phyloP scores from a whole-genome alignment of 2,329 filamentous ascomycete genomes.

The Colletotrichum sp. region DNA sequence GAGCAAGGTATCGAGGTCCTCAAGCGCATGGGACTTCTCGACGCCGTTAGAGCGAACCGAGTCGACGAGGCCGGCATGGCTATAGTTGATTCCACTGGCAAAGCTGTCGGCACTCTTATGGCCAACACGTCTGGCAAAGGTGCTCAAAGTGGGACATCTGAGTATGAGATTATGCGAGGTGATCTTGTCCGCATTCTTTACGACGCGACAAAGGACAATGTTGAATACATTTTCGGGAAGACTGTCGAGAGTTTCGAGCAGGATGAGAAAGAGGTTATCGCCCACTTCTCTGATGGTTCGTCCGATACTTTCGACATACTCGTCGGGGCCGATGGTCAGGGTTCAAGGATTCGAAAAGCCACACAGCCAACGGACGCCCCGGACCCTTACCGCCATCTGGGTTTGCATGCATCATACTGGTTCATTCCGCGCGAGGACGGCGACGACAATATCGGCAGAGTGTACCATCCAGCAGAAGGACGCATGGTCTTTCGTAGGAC shows the following conservation, averaged over 20 bases:
- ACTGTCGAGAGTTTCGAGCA: constrained; percentile 32
- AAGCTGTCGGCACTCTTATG: not conserved
- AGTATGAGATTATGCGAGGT: constrained; percentile 61
- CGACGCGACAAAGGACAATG: constrained; percentile 28
- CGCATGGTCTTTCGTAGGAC: constrained; percentile 37
- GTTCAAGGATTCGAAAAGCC: constrained; percentile 33
- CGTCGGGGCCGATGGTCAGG: constrained; percentile 58
- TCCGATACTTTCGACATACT: constrained; percentile 53
- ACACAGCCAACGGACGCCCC: not conserved
- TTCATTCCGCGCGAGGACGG: not conserved
- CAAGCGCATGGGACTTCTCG: constrained; percentile 55
- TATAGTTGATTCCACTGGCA: constrained; percentile 44
- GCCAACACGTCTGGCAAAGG: constrained; percentile 22
- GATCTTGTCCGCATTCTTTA: constrained; percentile 52
- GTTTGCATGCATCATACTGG: not conserved
- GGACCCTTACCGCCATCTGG: not conserved
- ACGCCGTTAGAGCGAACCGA: constrained; percentile 42
- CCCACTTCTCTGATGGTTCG: constrained; percentile 45
- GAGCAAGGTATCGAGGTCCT: constrained; percentile 55
- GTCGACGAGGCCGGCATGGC: constrained; percentile 52
- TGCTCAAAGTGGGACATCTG: constrained; percentile 44
- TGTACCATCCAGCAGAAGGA: constrained; percentile 31
- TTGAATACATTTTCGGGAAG: constrained; percentile 33
- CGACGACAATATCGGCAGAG: constrained; percentile 29
- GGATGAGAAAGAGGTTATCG: constrained; percentile 22